A percentile compares a stretch with the other conserved stretches of the same genome.
Evolutionary conservation across 345 rosid genomes (phyloP).

Genomic region (Rhodamnia argentea): DNA sequence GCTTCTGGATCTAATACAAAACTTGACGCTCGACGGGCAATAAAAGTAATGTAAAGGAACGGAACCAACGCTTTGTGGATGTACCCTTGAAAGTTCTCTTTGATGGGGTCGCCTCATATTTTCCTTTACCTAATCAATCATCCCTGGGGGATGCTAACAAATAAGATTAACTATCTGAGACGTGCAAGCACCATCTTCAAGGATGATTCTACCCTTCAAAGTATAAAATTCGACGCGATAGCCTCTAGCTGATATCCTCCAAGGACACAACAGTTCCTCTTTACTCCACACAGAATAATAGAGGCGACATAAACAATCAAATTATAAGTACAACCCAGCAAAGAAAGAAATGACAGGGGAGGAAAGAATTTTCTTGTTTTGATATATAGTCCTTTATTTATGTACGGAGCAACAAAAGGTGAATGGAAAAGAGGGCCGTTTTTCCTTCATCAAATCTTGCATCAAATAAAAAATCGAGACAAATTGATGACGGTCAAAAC

Average conservation of each 20-base stretch:
- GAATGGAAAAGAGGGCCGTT: neutral
- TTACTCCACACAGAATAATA: neutral
- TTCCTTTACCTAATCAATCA: no score
- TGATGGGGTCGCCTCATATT: no score
- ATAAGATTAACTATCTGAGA: neutral
- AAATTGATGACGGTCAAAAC: neutral
- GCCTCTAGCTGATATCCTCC: rapidly evolving
- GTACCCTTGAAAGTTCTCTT: no score
- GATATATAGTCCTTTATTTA: neutral
- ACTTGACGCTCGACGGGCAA: no score
- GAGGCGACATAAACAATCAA: neutral
- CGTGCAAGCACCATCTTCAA: neutral
- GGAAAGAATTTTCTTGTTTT: neutral
- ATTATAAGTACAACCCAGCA: neutral
- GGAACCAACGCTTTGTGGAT: no score
- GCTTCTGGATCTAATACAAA: no score
- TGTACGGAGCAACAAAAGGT: neutral
- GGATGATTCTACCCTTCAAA: neutral
- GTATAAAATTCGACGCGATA: neutral
- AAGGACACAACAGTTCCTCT: neutral
- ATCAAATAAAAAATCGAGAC: neutral
- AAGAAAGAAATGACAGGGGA: neutral
- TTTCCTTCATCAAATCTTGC: neutral
- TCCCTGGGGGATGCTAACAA: neutral
- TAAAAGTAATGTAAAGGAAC: no score